Conservation (phyloP, 345 rosid genomes). For the Acer yangbiense region DNA sequence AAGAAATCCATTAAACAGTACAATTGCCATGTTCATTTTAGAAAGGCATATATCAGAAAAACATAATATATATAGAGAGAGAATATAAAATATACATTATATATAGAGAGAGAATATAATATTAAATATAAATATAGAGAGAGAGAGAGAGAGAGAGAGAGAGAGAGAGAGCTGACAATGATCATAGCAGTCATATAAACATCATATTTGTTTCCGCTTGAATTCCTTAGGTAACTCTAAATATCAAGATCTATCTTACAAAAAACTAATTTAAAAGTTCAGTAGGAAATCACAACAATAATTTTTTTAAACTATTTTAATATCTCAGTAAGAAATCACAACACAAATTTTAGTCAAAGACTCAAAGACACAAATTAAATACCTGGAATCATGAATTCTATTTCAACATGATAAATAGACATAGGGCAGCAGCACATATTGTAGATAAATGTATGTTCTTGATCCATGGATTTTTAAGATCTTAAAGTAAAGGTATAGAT, state of each 20-base stretch:
- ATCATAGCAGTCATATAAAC: not conserved
- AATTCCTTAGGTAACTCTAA: not conserved
- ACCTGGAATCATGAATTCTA: not conserved
- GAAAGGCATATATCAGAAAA: not conserved
- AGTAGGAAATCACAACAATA: not conserved
- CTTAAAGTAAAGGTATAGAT: not conserved
- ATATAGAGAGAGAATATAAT: too few relatives aligned
- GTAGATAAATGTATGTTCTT: not conserved
- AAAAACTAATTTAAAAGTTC: not conserved
- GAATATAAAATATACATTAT: too few relatives aligned
- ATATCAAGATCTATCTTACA: not conserved
- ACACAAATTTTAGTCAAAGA: not conserved
- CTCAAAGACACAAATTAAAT: not conserved
- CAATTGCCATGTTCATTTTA: not conserved
- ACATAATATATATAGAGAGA: not conserved
- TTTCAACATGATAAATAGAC: not conserved
- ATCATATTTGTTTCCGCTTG: not conserved
- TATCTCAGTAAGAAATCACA: not conserved
- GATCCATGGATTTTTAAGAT: not conserved
- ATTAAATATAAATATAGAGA: too few relatives aligned
- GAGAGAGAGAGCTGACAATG: too few relatives aligned
- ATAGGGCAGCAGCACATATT: not conserved
- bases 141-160: too few relatives aligned
- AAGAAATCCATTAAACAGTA: not conserved
- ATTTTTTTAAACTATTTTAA: not conserved